These are phyloP conservation scores for Roridomyces roridus DNA, from an alignment of 768 basidiomycete species.

Conservation along the genomic window DNA sequence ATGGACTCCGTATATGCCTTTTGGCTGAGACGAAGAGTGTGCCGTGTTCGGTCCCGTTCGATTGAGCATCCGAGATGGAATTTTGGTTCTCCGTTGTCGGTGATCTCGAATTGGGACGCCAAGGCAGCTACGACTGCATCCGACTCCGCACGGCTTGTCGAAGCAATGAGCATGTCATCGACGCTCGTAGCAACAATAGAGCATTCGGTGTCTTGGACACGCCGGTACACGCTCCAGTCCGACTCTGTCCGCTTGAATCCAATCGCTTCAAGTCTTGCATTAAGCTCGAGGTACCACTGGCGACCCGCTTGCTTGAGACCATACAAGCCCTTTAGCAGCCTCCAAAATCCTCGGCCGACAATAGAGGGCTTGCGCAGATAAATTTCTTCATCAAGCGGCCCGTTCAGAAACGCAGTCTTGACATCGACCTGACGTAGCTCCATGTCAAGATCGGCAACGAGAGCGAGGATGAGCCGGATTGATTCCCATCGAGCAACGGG, in stretches of 20 bases:
- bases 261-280: conserved; percentile 4
- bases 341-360: conserved; percentile 22
- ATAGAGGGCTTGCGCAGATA: conserved; percentile 39
- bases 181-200: conserved; percentile 2
- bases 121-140: conserved; percentile 8
- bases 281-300: conserved; percentile 1
- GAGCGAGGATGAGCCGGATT: conserved; percentile 24
- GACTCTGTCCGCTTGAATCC: conserved; percentile 9
- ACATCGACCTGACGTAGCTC: conserved; percentile 39
- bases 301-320: conserved; percentile 13
- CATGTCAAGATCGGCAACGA: conserved; percentile 31
- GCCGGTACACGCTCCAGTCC: conserved; percentile 19
- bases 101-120: conserved; percentile 14
- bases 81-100: conserved; percentile 4
- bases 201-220: neutral
- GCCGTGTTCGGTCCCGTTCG: neutral
- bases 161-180: conserved; percentile 15
- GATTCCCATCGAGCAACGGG: conserved; percentile 1
- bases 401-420: conserved; percentile 38
- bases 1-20: conserved; percentile 21
- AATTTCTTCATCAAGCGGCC: conserved; percentile 34
- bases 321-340: conserved; percentile 8
- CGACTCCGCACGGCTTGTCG: neutral
- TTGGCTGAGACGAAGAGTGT: conserved; percentile 10
- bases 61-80: conserved; percentile 13